Percentiles rank a stretch among this genome's conserved stretches.
These are phyloP conservation scores for Serendipita sp. DNA, from an alignment of 768 basidiomycete genomes.

Conservation along the genomic window DNA sequence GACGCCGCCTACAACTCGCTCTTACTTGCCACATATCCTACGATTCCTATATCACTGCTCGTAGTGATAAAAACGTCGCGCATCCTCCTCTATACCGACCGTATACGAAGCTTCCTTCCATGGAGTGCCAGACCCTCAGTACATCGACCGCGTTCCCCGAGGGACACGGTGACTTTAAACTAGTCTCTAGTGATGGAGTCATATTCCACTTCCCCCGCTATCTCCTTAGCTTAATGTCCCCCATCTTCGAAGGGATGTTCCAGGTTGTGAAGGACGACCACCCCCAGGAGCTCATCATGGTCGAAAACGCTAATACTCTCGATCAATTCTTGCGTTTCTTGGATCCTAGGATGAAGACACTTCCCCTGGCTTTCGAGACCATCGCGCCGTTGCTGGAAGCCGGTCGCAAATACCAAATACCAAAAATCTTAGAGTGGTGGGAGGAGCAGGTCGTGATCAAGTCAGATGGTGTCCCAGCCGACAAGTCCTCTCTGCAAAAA, in stretches of 20 bases:
- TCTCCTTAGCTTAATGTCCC: background rate
- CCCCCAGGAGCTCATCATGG: background rate
- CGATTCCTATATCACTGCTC: too few relatives aligned
- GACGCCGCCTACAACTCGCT: too few relatives aligned
- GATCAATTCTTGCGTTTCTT: background rate
- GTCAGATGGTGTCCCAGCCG: background rate
- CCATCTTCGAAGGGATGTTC: background rate
- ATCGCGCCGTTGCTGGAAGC: background rate
- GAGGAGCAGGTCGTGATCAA: background rate
- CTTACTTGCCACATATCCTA: too few relatives aligned
- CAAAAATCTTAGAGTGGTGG: background rate
- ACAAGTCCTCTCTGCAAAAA: background rate
- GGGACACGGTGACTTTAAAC: background rate
- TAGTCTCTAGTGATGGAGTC: background rate
- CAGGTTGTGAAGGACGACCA: background rate
- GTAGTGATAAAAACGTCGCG: too few relatives aligned
- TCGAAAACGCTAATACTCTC: background rate
- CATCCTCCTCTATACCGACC: background rate
- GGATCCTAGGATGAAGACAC: background rate
- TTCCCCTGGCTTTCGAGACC: background rate
- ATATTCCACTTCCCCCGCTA: background rate
- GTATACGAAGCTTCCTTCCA: background rate
- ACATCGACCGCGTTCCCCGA: background rate
- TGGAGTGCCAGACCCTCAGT: background rate
- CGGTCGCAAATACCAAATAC: background rate